Evolutionary conservation across 257 asterid genomes (phyloP).

Genomic region (Jasminum sambac): DNA sequence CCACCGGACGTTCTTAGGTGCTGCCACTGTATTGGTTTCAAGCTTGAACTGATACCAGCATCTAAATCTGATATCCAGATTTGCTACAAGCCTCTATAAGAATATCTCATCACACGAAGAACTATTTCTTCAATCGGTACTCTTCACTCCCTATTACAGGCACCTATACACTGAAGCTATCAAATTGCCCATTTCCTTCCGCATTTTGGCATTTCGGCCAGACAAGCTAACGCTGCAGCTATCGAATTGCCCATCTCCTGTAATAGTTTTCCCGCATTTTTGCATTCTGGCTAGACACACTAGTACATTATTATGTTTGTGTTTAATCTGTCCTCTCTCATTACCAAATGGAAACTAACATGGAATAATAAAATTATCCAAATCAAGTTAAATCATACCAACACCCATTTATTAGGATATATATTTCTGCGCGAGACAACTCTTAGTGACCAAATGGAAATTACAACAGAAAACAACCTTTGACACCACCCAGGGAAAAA

Average conservation of each 20-base stretch:
- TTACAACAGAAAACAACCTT: background rate
- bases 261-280: background rate
- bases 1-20: background rate
- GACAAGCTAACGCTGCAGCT: background rate
- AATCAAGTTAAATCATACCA: background rate
- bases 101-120: background rate
- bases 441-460: slow-evolving; percentile 3
- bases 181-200: background rate
- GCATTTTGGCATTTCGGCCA: background rate
- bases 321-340: background rate
- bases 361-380: background rate
- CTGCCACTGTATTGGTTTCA: background rate
- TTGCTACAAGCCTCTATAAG: background rate
- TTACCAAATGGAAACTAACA: background rate
- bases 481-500: background rate
- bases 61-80: background rate
- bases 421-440: background rate
- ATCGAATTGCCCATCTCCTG: background rate
- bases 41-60: background rate
- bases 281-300: background rate
- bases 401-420: background rate
- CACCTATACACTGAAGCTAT: background rate
- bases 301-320: background rate
- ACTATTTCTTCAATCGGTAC: background rate
- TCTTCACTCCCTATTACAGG: background rate